Base-by-base conservation (phyloP, 1,284 basidiomycete species). In the Ceratobasidium sp. region DNA sequence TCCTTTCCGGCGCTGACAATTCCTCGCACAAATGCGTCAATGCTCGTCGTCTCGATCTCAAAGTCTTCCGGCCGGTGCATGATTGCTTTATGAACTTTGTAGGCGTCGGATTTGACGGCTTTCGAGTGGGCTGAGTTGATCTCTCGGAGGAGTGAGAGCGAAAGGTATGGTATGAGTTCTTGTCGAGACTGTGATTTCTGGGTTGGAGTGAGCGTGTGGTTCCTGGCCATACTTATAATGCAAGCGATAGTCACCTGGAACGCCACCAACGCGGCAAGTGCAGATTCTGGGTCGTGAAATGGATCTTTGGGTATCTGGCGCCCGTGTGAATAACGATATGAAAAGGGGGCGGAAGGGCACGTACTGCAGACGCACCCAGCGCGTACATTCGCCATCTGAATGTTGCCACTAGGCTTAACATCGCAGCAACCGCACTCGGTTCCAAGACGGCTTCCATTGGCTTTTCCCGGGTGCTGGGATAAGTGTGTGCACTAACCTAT, bases 391-490 rank as follows among this genome's bases (percentile, higher is more conserved):
- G 91, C 83, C 92, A 93, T 51, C 93, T 87, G 59, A 88, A 86
- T 37, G 88, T 85, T 32, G 92, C 85, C 32, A 93, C 87, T 57
- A 92, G 85, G 77, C 90, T 92, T 66, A 95, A 84, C 19, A 95
- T 85, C 1, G 89, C 89, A 43, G 91, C 87, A 15, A 95, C 86
- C 67, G 91, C 87, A 40, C 85, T 86, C 0, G 93, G 92, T 82
- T 94, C 93, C 13, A 89, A 89, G 69, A 91, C 86, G 46, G 90
- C 87, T 82, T 93, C 91, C 80, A 88, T 90, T 19, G 90, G 89
- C 90, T 92, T 79, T 19, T 74, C 37, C 73, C 49, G 77, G 57
- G 57, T 76, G 44, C 2, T 76, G 43, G 29, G 64, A 57, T 73
- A 54, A 17, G 62, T 19, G 76, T 19, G 19, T 43, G 67, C 37